Evolutionary conservation across 768 basidiomycete genomes (phyloP).

Genomic region (Russula dissimulans): DNA sequence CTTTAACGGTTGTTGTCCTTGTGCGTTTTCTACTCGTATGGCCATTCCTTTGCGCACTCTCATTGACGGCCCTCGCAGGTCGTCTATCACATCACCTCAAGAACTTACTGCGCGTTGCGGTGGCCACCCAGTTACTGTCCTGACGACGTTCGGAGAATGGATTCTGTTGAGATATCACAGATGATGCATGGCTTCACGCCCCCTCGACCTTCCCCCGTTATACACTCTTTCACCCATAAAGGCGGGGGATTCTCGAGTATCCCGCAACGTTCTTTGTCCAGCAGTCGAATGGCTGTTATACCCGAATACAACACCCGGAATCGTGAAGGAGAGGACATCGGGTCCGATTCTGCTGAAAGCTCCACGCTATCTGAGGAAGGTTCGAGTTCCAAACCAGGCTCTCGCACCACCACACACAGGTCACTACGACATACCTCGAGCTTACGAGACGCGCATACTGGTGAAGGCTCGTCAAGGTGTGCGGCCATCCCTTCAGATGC

Average conservation of each 20-base stretch:
- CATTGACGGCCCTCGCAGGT: background rate
- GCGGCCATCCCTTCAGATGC: background rate
- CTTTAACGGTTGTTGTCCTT: constrained; percentile 41
- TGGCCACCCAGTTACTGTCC: background rate
- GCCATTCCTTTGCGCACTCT: background rate
- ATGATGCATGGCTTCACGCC: background rate
- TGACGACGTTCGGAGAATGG: background rate
- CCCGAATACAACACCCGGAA: constrained; percentile 6
- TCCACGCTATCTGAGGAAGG: constrained; percentile 13
- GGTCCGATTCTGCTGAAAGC: background rate
- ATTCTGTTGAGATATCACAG: background rate
- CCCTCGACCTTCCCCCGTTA: constrained; percentile 1
- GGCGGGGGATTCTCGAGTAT: background rate
- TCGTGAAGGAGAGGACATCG: background rate
- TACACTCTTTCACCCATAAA: background rate
- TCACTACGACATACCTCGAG: constrained; percentile 5
- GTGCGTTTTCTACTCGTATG: constrained; percentile 33
- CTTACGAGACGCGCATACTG: background rate
- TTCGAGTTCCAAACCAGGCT: constrained; percentile 2
- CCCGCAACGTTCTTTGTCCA: constrained; percentile 10
- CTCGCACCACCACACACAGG: background rate
- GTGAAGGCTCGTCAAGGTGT: background rate
- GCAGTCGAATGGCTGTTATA: constrained; percentile 7
- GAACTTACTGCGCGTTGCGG: background rate
- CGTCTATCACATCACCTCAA: background rate